phyloP scores from a whole-genome alignment of 1,284 basidiomycete species.

The Cryptococcus wingfieldii region DNA sequence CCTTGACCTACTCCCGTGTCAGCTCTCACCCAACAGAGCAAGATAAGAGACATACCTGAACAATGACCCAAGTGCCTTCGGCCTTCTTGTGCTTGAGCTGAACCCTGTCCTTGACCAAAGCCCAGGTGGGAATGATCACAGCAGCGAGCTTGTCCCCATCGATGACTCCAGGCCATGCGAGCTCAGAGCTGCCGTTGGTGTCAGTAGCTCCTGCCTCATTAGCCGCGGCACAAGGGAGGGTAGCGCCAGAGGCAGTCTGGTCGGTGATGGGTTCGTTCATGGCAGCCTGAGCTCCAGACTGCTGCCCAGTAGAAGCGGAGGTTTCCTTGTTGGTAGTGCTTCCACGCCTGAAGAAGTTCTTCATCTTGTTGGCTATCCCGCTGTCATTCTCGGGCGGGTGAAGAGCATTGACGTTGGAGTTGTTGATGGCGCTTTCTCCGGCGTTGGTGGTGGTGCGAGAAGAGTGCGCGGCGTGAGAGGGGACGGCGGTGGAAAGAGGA shows the following conservation, averaged over 20 bases:
- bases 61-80: conserved; percentile 26
- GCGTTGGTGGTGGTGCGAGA: background rate
- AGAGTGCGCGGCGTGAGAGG: conserved; percentile 17
- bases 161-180: conserved; percentile 37
- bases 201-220: conserved; percentile 27
- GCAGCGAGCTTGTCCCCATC: conserved; percentile 29
- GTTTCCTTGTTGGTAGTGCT: conserved; percentile 10
- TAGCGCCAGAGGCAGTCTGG: conserved; percentile 27
- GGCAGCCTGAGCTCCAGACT: background rate
- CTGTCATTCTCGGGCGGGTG: conserved; percentile 1
- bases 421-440: background rate
- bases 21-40: background rate
- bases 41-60: conserved; percentile 18
- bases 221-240: conserved; percentile 17
- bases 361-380: conserved; percentile 30
- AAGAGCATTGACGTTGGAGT: background rate
- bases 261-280: conserved; percentile 23
- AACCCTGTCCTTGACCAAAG: conserved; percentile 27
- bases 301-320: background rate
- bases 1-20: background rate
- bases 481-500: conserved; percentile 34
- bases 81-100: conserved; percentile 27
- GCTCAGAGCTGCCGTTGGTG: conserved; percentile 32
- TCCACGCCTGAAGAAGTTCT: conserved; percentile 26
- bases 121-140: conserved; percentile 27